Conservation (phyloP, 1,284 basidiomycete genomes). For the Leccinum fuscescens region DNA sequence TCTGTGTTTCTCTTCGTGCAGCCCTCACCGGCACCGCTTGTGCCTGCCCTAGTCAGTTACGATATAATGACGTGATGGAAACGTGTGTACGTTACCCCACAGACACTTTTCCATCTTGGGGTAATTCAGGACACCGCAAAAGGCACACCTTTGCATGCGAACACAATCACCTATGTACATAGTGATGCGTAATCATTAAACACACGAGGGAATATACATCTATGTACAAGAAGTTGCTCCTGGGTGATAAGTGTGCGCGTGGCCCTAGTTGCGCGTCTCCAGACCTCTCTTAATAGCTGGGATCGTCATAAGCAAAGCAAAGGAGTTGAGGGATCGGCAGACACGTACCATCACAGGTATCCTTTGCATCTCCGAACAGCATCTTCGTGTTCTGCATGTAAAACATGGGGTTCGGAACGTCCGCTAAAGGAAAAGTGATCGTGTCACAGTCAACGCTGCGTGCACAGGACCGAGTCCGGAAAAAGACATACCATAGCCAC, state of each 20-base stretch:
- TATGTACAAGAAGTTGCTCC: constrained; percentile 2
- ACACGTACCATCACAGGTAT: constrained; percentile 74
- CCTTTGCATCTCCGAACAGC: constrained; percentile 86
- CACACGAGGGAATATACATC: constrained; percentile 23
- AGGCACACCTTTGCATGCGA: not conserved
- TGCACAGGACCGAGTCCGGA: not conserved
- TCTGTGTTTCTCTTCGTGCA: constrained; percentile 8
- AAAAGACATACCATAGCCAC: constrained; percentile 64
- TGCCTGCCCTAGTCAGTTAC: constrained; percentile 18
- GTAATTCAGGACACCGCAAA: constrained; percentile 7
- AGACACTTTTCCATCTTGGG: not conserved
- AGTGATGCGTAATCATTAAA: constrained; percentile 8
- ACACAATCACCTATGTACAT: not conserved
- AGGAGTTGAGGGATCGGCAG: not conserved
- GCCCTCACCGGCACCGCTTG: not conserved
- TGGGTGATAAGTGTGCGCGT: not conserved
- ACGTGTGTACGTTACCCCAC: constrained; percentile 9
- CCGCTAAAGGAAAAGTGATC: constrained; percentile 47
- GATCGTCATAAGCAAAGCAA: constrained; percentile 12
- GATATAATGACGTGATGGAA: constrained; percentile 31
- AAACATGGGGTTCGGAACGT: constrained; percentile 85
- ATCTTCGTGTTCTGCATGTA: constrained; percentile 86
- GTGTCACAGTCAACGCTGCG: not conserved
- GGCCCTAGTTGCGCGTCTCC: constrained; percentile 37
- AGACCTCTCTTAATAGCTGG: constrained; percentile 55